Conservation (phyloP, 83 land plant genomes). For the Picea abies region DNA sequence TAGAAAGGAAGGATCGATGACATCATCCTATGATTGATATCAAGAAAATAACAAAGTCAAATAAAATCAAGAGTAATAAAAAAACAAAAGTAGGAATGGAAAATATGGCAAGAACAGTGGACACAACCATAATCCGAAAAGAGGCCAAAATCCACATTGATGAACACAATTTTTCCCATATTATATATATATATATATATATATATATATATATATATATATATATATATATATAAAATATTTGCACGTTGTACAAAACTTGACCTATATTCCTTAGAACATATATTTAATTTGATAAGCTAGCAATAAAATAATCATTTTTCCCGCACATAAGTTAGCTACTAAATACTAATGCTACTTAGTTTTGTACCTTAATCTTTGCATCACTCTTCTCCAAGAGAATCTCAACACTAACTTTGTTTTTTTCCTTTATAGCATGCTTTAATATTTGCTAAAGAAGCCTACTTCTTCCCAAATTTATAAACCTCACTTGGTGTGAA, state of each 20-base stretch:
- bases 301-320: neutral
- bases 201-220: no score
- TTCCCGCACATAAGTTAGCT: neutral
- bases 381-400: constrained; percentile 77
- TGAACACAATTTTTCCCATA: constrained; percentile 77
- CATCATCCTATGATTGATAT: no score
- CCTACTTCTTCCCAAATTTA: constrained; percentile 76
- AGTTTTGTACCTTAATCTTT: constrained; percentile 76
- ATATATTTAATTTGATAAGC: neutral
- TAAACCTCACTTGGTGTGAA: constrained; percentile 73
- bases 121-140: no score
- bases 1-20: no score
- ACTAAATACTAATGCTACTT: neutral
- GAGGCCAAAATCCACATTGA: no score
- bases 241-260: no score
- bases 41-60: no score
- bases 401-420: constrained; percentile 54
- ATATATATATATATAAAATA: no score
- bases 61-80: no score
- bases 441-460: constrained; percentile 85
- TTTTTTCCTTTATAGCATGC: constrained; percentile 71
- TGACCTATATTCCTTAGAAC: no score
- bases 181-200: constrained; percentile 24
- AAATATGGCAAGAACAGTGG: no score
- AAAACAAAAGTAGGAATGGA: constrained; percentile 29